Evolutionary conservation across 1,139 yeast genomes (phyloP).

Genomic region (Neolecta irregularis): DNA sequence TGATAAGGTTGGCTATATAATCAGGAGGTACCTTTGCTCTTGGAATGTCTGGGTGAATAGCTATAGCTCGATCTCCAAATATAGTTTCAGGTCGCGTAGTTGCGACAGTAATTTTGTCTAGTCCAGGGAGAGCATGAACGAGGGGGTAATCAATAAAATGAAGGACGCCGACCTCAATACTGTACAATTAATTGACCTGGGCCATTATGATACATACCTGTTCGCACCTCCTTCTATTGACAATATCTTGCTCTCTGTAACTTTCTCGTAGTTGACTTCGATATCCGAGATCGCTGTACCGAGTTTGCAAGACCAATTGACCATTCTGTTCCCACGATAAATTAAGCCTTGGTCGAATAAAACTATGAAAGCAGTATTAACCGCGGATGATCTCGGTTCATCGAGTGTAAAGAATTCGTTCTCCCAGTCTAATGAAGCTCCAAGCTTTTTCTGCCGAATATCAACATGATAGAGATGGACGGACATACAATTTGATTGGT

Average conservation of each 20-base stretch:
- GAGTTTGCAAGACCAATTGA: constrained; percentile 13
- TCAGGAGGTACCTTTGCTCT: not conserved
- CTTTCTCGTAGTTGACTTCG: constrained; percentile 8
- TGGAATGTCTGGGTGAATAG: constrained; percentile 9
- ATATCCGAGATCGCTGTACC: constrained; percentile 13
- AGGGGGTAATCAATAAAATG: constrained; percentile 11
- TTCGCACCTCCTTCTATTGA: not conserved
- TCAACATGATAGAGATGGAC: not conserved
- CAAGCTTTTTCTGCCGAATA: constrained; percentile 8
- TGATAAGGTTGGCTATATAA: not conserved
- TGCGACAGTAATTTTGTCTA: constrained; percentile 7
- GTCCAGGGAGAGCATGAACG: not conserved
- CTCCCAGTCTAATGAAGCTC: constrained; percentile 13
- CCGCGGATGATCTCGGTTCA: constrained; percentile 9
- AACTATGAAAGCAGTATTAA: constrained; percentile 9
- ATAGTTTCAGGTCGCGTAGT: constrained; percentile 14
- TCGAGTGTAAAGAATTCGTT: constrained; percentile 12
- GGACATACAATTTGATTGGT: constrained; percentile 3
- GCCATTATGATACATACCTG: not conserved
- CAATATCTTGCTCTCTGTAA: not conserved
- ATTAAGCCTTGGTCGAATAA: constrained; percentile 12
- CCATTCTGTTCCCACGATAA: constrained; percentile 11
- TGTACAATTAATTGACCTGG: not conserved
- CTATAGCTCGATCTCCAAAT: constrained; percentile 13
- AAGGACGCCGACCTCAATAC: constrained; percentile 11